Conservation (phyloP, 169 alveolate species). For the Plasmodium vivax region DNA sequence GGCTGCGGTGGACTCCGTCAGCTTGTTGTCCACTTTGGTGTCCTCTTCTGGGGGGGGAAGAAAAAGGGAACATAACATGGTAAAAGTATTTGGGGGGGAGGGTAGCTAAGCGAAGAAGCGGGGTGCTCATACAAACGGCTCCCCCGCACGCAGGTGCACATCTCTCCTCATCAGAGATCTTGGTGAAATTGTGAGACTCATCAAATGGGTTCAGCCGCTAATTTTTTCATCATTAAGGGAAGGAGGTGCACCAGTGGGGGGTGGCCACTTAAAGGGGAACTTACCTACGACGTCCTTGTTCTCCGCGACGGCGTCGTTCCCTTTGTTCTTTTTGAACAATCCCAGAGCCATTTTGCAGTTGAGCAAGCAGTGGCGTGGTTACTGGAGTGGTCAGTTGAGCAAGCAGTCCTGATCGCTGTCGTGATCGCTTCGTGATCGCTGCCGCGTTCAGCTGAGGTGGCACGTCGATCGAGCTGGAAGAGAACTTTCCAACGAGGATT, state of each 20-base stretch:
- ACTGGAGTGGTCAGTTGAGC: background rate
- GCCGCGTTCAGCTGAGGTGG: background rate
- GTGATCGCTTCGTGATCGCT: too few relatives aligned
- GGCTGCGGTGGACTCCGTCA: slow-evolving; percentile 67
- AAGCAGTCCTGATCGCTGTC: background rate
- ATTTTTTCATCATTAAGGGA: slow-evolving; percentile 39
- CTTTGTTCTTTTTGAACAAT: slow-evolving; percentile 16
- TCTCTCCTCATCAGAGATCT: slow-evolving; percentile 49
- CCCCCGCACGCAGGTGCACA: background rate
- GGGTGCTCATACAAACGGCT: background rate
- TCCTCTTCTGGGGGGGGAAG: background rate
- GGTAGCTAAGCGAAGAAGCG: background rate
- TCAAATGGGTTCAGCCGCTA: slow-evolving; percentile 9
- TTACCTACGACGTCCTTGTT: slow-evolving; percentile 25
- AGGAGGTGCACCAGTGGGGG: background rate
- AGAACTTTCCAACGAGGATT: background rate
- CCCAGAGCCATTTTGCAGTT: slow-evolving; percentile 26
- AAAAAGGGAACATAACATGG: background rate
- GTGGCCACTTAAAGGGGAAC: background rate
- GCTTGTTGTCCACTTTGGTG: slow-evolving; percentile 3
- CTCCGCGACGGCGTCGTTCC: background rate
- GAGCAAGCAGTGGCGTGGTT: background rate
- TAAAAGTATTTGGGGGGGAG: background rate
- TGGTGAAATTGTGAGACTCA: slow-evolving; percentile 52
- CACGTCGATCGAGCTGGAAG: background rate